These are phyloP conservation scores for Cercospora sesami DNA, from an alignment of 2,329 filamentous ascomycete species.

Conservation along the genomic window DNA sequence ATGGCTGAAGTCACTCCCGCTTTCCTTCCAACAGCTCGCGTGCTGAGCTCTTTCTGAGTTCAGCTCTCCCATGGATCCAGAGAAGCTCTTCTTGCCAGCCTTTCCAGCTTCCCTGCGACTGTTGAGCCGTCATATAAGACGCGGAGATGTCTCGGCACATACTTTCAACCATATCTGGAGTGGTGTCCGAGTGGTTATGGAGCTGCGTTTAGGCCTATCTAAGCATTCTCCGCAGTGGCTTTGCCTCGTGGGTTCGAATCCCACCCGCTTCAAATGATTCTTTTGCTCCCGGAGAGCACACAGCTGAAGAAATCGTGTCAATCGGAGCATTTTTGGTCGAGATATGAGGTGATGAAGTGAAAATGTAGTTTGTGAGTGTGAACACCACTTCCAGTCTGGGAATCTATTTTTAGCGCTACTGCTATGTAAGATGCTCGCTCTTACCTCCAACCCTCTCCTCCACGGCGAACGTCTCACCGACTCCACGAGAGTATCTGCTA, in stretches of 20 bases:
- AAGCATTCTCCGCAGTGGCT: conserved; percentile 34
- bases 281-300: neutral
- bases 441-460: no score
- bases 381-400: no score
- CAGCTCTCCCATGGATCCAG: neutral
- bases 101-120: neutral
- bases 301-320: neutral
- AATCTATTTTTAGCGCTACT: no score
- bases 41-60: neutral
- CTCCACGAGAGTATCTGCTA: no score
- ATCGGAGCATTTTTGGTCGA: neutral
- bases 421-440: no score
- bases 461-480: no score
- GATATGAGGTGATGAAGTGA: neutral
- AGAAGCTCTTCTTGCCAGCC: neutral
- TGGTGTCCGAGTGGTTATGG: conserved; percentile 35
- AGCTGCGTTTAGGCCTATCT: conserved; percentile 35
- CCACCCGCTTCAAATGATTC: conserved; percentile 30
- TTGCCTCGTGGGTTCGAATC: conserved; percentile 34
- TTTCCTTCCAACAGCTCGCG: neutral
- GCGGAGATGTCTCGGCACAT: conserved; percentile 1
- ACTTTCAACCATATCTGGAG: conserved; percentile 9
- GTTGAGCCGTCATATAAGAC: neutral
- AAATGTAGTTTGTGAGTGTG: no score
- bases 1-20: neutral